A percentile compares a stretch with the other conserved stretches of the same genome.
These are phyloP conservation scores for Hippophae gyantsensis DNA, from an alignment of 306 rosid species.

Conservation along the genomic window DNA sequence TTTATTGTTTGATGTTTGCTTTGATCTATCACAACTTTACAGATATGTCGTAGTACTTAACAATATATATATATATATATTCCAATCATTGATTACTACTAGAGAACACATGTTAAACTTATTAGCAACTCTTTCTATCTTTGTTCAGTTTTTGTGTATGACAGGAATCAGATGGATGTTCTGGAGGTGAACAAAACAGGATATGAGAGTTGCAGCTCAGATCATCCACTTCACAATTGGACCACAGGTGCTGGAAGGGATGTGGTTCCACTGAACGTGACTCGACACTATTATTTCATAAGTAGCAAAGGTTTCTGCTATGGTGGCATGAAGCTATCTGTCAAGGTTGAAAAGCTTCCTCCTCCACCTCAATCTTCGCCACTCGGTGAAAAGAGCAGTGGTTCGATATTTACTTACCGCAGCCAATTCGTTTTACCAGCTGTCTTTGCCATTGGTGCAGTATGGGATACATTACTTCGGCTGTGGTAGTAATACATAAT, in stretches of 20 bases:
- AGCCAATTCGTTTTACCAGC: constrained; percentile 39
- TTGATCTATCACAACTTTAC: too few species aligned
- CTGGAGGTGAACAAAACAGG: constrained; percentile 88
- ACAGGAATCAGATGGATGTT: constrained; percentile 71
- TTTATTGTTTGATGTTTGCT: too few species aligned
- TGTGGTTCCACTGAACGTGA: constrained; percentile 74
- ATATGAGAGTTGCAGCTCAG: constrained; percentile 57
- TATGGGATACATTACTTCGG: constrained; percentile 47
- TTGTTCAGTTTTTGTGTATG: constrained; percentile 70
- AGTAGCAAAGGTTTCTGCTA: constrained; percentile 86
- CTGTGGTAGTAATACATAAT: constrained; percentile 24
- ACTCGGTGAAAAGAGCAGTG: constrained; percentile 12
- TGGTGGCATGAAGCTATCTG: constrained; percentile 75
- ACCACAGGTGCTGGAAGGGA: constrained; percentile 96
- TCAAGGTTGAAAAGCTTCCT: constrained; percentile 57
- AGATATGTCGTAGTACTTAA: too few species aligned
- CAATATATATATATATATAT: too few species aligned
- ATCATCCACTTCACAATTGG: constrained; percentile 64
- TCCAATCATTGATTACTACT: constrained; percentile 1
- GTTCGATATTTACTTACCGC: constrained; percentile 20
- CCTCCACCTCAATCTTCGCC: constrained; percentile 60
- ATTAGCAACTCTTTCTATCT: constrained; percentile 5
- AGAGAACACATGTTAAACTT: not conserved
- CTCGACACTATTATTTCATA: constrained; percentile 58
- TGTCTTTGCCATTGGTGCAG: constrained; percentile 51